phyloP scores from a whole-genome alignment of 1,284 basidiomycete genomes.

The Peniophora sp. region DNA sequence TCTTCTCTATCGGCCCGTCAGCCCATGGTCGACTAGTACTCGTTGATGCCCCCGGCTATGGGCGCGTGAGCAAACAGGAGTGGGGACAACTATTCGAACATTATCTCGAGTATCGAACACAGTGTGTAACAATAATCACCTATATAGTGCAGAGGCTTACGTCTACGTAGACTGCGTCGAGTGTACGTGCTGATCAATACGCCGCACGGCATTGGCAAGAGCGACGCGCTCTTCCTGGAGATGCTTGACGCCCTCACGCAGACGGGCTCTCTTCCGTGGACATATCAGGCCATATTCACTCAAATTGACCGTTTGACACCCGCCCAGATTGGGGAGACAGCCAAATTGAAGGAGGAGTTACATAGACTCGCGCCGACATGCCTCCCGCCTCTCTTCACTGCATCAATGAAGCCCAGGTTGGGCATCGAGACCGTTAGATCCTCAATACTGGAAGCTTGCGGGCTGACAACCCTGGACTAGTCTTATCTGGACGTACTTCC shows the following conservation, averaged over 20 bases:
- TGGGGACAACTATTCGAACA: conserved; percentile 64
- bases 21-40: conserved; percentile 50
- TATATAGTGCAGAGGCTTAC: background rate
- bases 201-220: conserved; percentile 48
- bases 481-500: too few species aligned
- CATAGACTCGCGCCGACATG: conserved; percentile 51
- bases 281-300: conserved; percentile 64
- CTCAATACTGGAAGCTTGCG: conserved; percentile 53
- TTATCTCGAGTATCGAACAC: conserved; percentile 49
- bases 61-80: conserved; percentile 59
- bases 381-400: conserved; percentile 54
- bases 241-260: conserved; percentile 36
- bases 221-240: conserved; percentile 54
- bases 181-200: conserved; percentile 66
- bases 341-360: conserved; percentile 27
- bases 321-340: conserved; percentile 21
- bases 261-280: conserved; percentile 34
- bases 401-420: conserved; percentile 37
- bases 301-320: conserved; percentile 50
- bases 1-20: conserved; percentile 49
- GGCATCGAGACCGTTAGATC: conserved; percentile 49
- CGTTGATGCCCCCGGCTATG: conserved; percentile 75
- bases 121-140: conserved; percentile 32
- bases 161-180: conserved; percentile 44
- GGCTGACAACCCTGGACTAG: conserved; percentile 7